Evolutionary conservation across 441 rosid genomes (phyloP), one percentile per base, ranked within the genome.

Genomic region (Adansonia madagascariensis): DNA sequence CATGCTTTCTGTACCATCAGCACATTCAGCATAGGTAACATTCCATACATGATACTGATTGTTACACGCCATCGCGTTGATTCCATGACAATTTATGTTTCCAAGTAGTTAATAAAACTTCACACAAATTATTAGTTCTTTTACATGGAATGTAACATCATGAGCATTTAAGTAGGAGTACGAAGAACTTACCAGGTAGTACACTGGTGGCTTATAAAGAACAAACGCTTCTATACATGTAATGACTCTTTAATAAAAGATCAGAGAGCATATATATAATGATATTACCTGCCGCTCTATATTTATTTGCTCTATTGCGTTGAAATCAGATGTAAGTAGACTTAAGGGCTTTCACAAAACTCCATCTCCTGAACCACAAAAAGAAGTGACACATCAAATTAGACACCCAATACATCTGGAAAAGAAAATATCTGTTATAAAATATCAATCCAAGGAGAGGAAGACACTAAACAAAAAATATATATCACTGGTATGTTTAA

Each of bases 311-410:
- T 67, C 78, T 81, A 49, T 75, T 46, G 76, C 82, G 74, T 67
- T 56, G 35, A 73, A 73, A 71, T 72, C 62, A 10, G 72, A 56
- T 27, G 20, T 55, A 73, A 78, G 1, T 20, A 73, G 50, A 41
- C 53, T 83, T 71, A 88, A 66, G 89, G 91, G 82, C 85, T 90
- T 79, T 90, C 92, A 63, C 89, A 90, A 78, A 86, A 90, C 85
- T 90, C 91, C 90, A 90, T 90, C 77, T 88, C 94, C 94, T 87
- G 87, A 70, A 78, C 75, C 72, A 63, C 47, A n/a, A 57, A 79
- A 77, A 78, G 57, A 68, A 78, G 71, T 6, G 27, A 22, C 22
- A 53, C 75, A 27, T 41, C 17, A 56, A 47, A 71, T 83, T 24
- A 84, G 79, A 61, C 17, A 39, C 6, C 65, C 3, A 9, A 24